Evolutionary conservation across 768 basidiomycete species (phyloP), one percentile per base, ranked within the genome.

Genomic region (Mycena rebaudengoi): DNA sequence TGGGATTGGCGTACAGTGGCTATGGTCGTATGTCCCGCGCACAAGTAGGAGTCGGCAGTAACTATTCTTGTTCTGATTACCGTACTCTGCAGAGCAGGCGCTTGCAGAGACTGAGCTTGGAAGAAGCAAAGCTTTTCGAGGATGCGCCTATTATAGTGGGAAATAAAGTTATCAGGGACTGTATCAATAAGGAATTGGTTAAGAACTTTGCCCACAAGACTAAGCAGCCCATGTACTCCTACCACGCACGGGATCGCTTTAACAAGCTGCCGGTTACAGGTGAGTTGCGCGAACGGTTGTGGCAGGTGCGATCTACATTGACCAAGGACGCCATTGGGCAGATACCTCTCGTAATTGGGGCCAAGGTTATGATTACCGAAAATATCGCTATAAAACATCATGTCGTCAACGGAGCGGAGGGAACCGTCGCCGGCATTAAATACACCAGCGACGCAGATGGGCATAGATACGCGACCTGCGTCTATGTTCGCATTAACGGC

Each of bases 111-210:
- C n/a, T n/a, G n/a, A n/a, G n/a, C n/a, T n/a, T n/a, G n/a, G n/a
- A n/a, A n/a, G n/a, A n/a, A n/a, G n/a, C n/a, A n/a, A n/a, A n/a
- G 11, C 18, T 23, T 32, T 71, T 69, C 50, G 4, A 20, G 7
- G 64, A 69, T 37, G 72, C 66, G 3, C 67, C 67, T 5, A 46
- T 70, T 13, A 63, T 74, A 20, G 63, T 69, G n/a, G 67, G 62
- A 1, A 69, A 33, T 32, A 68, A 70, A 20, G 11, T n/a, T 7
- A 18, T 68, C 0, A 16, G 66, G 16, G 67, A 70, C 35, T 30
- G 62, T 0, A 14, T 70, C 18, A 71, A 70, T 35, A 32, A 50
- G 23, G 41, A 41, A 41, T 12, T 55, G 20, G 44, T 55, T 2
- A 25, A 18, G 1, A 43, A 55, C 20, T 41, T 43, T 6, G 53